phyloP scores from a whole-genome alignment of 805 yeast species.

The Vanderwaltozyma polyspora region DNA sequence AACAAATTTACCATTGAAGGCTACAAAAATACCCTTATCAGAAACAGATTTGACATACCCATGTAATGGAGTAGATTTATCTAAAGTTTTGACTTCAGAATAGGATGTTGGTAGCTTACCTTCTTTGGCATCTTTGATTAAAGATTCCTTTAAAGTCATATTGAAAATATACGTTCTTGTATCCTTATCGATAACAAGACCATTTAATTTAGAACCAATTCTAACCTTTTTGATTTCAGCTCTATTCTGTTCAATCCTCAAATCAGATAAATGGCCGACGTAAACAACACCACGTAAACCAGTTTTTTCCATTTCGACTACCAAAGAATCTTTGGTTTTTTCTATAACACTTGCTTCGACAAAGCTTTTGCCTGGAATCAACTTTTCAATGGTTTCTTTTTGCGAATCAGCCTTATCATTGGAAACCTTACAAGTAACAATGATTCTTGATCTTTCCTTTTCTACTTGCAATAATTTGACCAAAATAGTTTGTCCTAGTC shows the following conservation, averaged over 20 bases:
- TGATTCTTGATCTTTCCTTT: constrained; percentile 39
- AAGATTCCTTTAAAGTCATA: constrained; percentile 51
- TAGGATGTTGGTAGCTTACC: constrained; percentile 46
- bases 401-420: constrained; percentile 34
- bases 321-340: constrained; percentile 60
- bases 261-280: constrained; percentile 69
- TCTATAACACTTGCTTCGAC: constrained; percentile 54
- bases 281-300: constrained; percentile 59
- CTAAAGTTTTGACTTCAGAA: constrained; percentile 38
- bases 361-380: constrained; percentile 53
- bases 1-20: constrained; percentile 67
- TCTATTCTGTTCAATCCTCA: constrained; percentile 62
- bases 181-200: constrained; percentile 60
- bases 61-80: constrained; percentile 37
- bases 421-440: constrained; percentile 67
- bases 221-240: constrained; percentile 47
- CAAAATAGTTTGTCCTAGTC: constrained; percentile 71
- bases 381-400: constrained; percentile 37
- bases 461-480: constrained; percentile 57
- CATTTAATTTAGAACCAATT: constrained; percentile 50
- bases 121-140: constrained; percentile 52
- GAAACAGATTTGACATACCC: constrained; percentile 77
- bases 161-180: constrained; percentile 47
- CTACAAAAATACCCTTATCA: constrained; percentile 71
- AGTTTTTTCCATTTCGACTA: constrained; percentile 45